A percentile compares a stretch with the other conserved stretches of the same genome.
These are phyloP conservation scores for Ichthyophthirius multifiliis DNA, from an alignment of 169 alveolate genomes.

Conservation along the genomic window DNA sequence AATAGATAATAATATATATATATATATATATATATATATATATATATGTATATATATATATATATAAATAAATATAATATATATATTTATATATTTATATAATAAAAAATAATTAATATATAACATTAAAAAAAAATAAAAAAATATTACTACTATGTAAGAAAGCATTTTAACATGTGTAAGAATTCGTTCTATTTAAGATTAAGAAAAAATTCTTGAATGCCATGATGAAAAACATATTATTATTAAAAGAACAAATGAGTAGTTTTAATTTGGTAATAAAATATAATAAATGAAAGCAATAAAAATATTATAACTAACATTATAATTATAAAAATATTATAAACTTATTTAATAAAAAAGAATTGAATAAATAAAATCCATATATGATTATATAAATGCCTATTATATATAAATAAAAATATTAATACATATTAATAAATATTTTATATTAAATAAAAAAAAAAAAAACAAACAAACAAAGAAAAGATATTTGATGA, in stretches of 20 bases:
- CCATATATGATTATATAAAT: no score
- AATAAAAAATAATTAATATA: no score
- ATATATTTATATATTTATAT: no score
- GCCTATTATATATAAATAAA: background rate
- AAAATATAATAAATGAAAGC: background rate
- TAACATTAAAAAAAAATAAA: no score
- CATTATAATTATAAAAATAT: no score
- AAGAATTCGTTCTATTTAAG: background rate
- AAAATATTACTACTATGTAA: background rate
- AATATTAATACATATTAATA: background rate
- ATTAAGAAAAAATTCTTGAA: background rate
- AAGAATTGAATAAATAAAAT: no score
- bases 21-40: no score
- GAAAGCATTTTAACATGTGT: background rate
- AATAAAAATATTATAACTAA: background rate
- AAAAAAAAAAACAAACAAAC: no score
- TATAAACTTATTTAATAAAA: no score
- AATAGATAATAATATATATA: no score
- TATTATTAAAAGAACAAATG: background rate
- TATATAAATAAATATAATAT: no score
- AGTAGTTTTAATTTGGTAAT: background rate
- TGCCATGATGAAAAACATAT: background rate
- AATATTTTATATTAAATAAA: background rate
- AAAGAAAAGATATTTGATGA: conserved; percentile 3
- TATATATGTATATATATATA: no score